phyloP scores from a whole-genome alignment of 371 early-diverging fungal genomes.

The Pancytospora philotis region DNA sequence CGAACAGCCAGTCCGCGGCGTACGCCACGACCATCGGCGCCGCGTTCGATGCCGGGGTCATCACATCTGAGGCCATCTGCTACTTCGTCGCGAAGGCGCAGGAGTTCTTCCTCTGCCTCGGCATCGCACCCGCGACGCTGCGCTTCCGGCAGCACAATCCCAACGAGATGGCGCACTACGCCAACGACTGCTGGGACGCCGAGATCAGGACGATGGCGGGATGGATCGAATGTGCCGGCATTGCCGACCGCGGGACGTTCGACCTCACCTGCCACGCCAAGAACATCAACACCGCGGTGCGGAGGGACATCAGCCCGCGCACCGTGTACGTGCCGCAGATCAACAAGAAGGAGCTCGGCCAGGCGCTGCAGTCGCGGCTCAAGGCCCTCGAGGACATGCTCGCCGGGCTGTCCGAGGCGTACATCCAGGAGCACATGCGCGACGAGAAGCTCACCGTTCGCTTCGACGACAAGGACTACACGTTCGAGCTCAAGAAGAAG shows the following conservation, averaged over 20 bases:
- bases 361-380: conserved; percentile 47
- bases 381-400: conserved; percentile 35
- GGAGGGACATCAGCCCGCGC: conserved; percentile 71
- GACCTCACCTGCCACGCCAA: conserved; percentile 84
- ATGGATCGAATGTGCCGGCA: conserved; percentile 99
- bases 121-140: conserved; percentile 73
- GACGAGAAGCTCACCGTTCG: conserved; percentile 27
- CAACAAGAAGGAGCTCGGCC: conserved; percentile 66
- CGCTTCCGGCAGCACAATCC: conserved; percentile 96
- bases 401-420: conserved; percentile 26
- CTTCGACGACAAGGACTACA: conserved; percentile 26
- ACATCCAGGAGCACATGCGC: conserved; percentile 27
- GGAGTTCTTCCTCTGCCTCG: conserved; percentile 78
- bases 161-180: conserved; percentile 99
- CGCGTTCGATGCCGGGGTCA: conserved; percentile 72
- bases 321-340: conserved; percentile 44
- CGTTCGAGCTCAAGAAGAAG: conserved; percentile 1
- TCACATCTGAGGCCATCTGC: conserved; percentile 91
- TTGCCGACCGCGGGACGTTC: conserved; percentile 95
- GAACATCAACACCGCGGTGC: conserved; percentile 77
- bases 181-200: conserved; percentile 74
- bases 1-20: conserved; percentile 53
- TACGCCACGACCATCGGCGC: conserved; percentile 73
- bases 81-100: conserved; percentile 92
- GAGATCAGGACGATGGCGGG: conserved; percentile 64